Evolutionary conservation across 495 filamentous ascomycete genomes (phyloP), one percentile per base, ranked within the genome.

Genomic region (Lophiotrema nucula): DNA sequence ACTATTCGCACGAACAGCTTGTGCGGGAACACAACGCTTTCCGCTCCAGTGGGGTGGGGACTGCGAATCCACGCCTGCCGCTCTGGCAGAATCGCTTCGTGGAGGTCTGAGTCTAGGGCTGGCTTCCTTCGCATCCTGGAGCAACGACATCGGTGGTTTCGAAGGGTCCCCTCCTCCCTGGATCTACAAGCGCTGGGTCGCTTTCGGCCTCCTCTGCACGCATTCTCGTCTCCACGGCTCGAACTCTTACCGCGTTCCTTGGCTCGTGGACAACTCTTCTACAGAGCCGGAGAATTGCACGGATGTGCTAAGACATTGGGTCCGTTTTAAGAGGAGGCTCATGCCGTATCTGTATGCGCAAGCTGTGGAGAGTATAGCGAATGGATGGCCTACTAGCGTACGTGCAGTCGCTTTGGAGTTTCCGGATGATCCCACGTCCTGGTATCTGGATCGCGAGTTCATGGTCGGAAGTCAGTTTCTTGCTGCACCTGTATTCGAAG

Each of bases 161-260:
- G 86, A 88, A 62, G 86, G 85, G 2, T 79, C 74, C 10, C 86
- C 85, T 8, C 76, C 79, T 4, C 80, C 85, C 0, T 82, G 82
- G 67, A 80, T 88, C 56, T 89, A 89, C 69, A 89, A 88, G 69
- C 81, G 86, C 28, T 89, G 86, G 86, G 84, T 88, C 5, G 84
- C 85, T 3, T 87, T 88, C 58, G 85, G 86, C 0, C 76, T 88
- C 0, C 67, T 89, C 13, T 87, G 82, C 60, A 81, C 80, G 0
- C 85, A 88, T 67, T 84, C 80, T 31, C 80, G 85, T 2, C 74
- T 89, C 3, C 85, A 88, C 68, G 86, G 86, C 0, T 79, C 76
- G 19, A 80, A 77, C 23, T 83, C 81, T 12, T 88, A 86, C 72
- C 83, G 84, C 23, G 85, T 88, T 10, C 86, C 85, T 22, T 88